Evolutionary conservation across 2,329 filamentous ascomycete species (phyloP).

Genomic region (Fonsecaea pedrosoi): DNA sequence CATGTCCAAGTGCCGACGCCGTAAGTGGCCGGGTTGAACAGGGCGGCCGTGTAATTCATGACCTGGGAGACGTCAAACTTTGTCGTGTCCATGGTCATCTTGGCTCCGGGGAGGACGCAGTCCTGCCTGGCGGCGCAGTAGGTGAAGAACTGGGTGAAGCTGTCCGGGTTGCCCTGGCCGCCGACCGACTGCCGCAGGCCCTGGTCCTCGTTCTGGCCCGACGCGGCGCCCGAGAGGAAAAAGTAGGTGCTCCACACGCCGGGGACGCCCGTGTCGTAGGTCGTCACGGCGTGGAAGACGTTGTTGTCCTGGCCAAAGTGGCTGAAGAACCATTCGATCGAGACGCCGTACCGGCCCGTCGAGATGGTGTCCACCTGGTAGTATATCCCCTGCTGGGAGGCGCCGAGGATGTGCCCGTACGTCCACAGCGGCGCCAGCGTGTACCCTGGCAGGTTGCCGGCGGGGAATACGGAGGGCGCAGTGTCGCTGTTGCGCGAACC

Average conservation of each 20-base stretch:
- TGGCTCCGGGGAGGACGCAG: constrained; percentile 16
- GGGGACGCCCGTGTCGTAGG: constrained; percentile 25
- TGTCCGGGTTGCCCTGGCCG: constrained; percentile 16
- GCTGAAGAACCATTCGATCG: constrained; percentile 29
- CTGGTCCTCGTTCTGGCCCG: constrained; percentile 10
- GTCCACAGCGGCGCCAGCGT: constrained; percentile 28
- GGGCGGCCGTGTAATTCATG: constrained; percentile 18
- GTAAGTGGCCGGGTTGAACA: constrained; percentile 8
- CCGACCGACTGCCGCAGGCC: constrained; percentile 18
- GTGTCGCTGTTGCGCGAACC: constrained; percentile 17
- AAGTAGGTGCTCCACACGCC: constrained; percentile 28
- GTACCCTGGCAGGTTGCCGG: constrained; percentile 16
- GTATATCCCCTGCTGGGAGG: constrained; percentile 30
- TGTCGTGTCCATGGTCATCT: constrained; percentile 20
- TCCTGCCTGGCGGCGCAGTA: constrained; percentile 15
- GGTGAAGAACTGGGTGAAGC: constrained; percentile 9
- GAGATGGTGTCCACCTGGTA: constrained; percentile 30
- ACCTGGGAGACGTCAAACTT: background rate
- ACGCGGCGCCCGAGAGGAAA: constrained; percentile 10
- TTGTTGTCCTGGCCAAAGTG: constrained; percentile 18
- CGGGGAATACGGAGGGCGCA: constrained; percentile 9
- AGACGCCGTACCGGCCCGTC: constrained; percentile 21
- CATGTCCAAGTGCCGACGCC: constrained; percentile 20
- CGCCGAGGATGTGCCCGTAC: constrained; percentile 17
- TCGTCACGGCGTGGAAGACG: constrained; percentile 25